Base-by-base conservation (phyloP, 2,329 filamentous ascomycete genomes). In the Fusarium solani-melongenae region DNA sequence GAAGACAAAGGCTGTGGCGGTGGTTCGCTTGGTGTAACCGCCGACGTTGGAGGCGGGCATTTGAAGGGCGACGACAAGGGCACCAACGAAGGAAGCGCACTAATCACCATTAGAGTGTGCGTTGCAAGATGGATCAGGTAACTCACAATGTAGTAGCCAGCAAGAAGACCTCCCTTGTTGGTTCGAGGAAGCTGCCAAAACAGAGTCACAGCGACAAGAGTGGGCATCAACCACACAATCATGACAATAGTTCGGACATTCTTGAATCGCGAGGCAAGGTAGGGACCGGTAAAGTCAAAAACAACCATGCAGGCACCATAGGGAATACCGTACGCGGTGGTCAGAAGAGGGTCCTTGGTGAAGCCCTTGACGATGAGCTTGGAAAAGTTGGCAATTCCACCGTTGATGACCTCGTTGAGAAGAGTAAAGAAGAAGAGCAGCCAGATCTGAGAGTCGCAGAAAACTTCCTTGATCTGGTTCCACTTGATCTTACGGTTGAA, bases 371-470 rank as follows among this genome's bases (percentile, higher is more conserved):
- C 84, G 62, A 90, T 80, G 62, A 82, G 72, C 88, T 89, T 89
- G 41, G 86, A 85, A 70, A 90, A 90, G 71, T 87, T 89, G 6
- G 88, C 85, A 10, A 88, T 88, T 0, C 88, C 88, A 4, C 87
- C 87, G 57, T 85, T 90, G 70, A 89, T 84, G 2, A 83, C 79
- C 72, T 90, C 88, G 64, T 90, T 90, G 20, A 88, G 78, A 0
- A 90, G 75, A 82, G 88, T 88, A 79, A 88, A 89, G 46, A 89
- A 80, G 31, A 84, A 83, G 12, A 90, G 79, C 1, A 90, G 79
- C 81, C 86, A 89, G 33, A 89, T 73, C 72, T 89, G 89, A 20
- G 85, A 62, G 67, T 90, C 88, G 6, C 84, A 67, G 3, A 87
- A 67, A 0, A 86, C 86, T 74, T 88, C 87, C 9, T 81, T 81